Evolutionary conservation across 306 rosid genomes (phyloP).

Genomic region (Abrus pulchellus): DNA sequence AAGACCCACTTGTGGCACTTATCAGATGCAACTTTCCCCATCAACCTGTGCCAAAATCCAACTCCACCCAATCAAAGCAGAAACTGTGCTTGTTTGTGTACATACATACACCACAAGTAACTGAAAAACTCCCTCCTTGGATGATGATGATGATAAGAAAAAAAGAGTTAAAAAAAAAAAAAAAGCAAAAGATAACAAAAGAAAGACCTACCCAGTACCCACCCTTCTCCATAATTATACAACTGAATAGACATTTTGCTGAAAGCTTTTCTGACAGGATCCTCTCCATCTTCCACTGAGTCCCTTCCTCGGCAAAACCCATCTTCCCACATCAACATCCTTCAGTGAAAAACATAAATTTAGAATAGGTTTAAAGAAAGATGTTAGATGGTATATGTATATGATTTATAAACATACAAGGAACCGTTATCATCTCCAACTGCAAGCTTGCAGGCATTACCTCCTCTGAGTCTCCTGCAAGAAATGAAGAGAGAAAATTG

Average conservation of each 20-base stretch:
- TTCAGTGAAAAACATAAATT: slow-evolving; percentile 19
- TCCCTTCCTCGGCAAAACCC: slow-evolving; percentile 92
- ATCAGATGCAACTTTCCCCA: slow-evolving; percentile 99
- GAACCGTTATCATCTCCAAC: slow-evolving; percentile 98
- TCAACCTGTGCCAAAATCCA: slow-evolving; percentile 68
- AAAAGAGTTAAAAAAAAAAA: slow-evolving; percentile 4
- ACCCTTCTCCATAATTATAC: slow-evolving; percentile 99
- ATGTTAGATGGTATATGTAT: no score
- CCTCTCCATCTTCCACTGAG: slow-evolving; percentile 74
- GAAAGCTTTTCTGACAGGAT: slow-evolving; percentile 93
- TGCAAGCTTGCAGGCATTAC: slow-evolving; percentile 85
- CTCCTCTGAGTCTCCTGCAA: slow-evolving; percentile 95
- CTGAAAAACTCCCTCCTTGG: background rate
- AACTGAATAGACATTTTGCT: slow-evolving; percentile 99
- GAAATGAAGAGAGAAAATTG: slow-evolving; percentile 52
- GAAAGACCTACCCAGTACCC: slow-evolving; percentile 98
- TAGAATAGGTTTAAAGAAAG: no score
- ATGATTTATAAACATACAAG: slow-evolving; percentile 63
- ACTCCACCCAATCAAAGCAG: slow-evolving; percentile 49
- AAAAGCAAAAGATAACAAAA: slow-evolving; percentile 43
- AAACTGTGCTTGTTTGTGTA: background rate
- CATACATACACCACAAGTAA: background rate
- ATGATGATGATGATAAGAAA: background rate
- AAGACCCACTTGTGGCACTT: slow-evolving; percentile 99
- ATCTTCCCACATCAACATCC: slow-evolving; percentile 99